phyloP scores from a whole-genome alignment of 495 filamentous ascomycete genomes.

The Penicillium cataractarum region DNA sequence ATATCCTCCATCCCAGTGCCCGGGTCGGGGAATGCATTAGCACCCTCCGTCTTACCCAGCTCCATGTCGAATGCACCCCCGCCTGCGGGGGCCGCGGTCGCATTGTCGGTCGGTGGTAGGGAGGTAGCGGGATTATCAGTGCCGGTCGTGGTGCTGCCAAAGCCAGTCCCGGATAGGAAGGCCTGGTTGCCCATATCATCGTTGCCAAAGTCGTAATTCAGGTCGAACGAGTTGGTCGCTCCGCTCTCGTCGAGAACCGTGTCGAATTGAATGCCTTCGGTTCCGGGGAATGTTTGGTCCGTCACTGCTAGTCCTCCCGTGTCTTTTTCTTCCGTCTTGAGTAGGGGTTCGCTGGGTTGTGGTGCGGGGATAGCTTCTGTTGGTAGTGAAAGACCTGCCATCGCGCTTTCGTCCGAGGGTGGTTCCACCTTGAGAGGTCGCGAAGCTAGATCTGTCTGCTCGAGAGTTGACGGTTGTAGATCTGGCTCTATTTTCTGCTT shows the following conservation, averaged over 20 bases:
- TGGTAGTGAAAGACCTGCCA: conserved; percentile 16
- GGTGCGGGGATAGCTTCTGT: conserved; percentile 17
- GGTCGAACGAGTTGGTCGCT: conserved; percentile 45
- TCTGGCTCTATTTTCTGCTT: conserved; percentile 24
- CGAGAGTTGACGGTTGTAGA: conserved; percentile 12
- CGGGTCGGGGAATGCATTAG: conserved; percentile 21
- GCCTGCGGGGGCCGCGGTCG: conserved; percentile 36
- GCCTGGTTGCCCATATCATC: conserved; percentile 50
- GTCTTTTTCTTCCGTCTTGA: conserved; percentile 33
- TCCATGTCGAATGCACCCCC: conserved; percentile 51
- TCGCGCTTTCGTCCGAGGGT: conserved; percentile 20
- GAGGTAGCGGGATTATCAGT: conserved; percentile 29
- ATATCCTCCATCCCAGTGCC: conserved; percentile 38
- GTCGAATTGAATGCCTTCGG: conserved; percentile 46
- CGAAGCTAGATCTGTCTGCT: conserved; percentile 20
- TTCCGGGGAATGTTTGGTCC: conserved; percentile 26
- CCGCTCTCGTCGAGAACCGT: conserved; percentile 40
- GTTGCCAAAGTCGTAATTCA: conserved; percentile 51
- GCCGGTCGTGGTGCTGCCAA: conserved; percentile 28
- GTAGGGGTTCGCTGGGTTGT: conserved; percentile 21
- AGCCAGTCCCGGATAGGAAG: conserved; percentile 44
- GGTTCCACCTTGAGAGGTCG: conserved; percentile 19
- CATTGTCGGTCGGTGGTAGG: conserved; percentile 30
- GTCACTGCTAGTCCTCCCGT: conserved; percentile 17
- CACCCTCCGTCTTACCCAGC: conserved; percentile 35